phyloP scores from a whole-genome alignment of 345 rosid species.

The Angophora floribunda region DNA sequence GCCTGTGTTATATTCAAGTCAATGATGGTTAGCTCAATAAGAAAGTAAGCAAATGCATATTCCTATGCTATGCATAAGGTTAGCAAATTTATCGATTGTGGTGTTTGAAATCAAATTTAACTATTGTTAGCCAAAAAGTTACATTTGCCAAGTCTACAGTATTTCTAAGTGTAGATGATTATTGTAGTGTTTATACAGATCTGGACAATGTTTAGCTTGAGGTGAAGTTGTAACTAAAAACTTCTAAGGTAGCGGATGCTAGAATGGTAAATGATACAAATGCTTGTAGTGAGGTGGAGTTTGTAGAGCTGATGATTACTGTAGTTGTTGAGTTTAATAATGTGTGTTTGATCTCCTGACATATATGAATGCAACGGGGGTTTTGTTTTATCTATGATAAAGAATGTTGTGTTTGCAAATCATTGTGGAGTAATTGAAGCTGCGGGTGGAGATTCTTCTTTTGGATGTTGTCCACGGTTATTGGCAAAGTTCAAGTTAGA shows the following conservation, averaged over 20 bases:
- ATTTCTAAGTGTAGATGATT: not conserved
- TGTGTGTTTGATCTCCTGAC: not conserved
- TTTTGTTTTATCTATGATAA: not conserved
- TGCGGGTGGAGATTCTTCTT: not conserved
- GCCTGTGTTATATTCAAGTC: not conserved
- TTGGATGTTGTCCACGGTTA: not conserved
- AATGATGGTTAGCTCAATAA: not conserved
- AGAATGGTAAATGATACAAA: not conserved
- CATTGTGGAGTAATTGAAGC: not conserved
- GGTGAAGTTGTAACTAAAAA: not conserved
- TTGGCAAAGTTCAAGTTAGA: not conserved
- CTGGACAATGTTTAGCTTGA: not conserved
- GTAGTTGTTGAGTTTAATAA: not conserved
- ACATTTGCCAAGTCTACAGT: not conserved
- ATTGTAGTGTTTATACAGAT: not conserved
- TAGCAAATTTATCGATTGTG: not conserved
- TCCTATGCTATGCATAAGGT: not conserved
- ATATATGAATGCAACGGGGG: not conserved
- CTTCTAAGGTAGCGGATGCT: not conserved
- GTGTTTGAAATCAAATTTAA: not conserved
- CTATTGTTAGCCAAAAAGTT: not conserved
- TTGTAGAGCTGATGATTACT: accelerated
- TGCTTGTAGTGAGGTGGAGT: not conserved
- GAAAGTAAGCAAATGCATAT: not conserved
- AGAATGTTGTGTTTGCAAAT: not conserved